These are phyloP conservation scores for Marchantia polymorpha DNA, from an alignment of 225 moss, liverwort and hornwort species.

Conservation along the genomic window DNA sequence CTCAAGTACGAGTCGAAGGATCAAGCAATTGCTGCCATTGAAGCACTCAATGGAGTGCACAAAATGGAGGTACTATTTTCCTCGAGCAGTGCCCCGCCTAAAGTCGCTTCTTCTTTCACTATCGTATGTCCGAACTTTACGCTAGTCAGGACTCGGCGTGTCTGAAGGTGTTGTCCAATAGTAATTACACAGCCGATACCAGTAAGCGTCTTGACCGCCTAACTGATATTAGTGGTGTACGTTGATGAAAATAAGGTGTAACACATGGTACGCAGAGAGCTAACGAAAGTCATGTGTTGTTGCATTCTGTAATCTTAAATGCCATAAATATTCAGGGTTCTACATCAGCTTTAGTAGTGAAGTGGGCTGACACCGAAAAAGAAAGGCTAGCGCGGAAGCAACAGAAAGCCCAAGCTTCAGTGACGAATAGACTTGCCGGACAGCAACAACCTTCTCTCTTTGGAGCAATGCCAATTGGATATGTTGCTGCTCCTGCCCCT, in stretches of 20 bases:
- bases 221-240: no score
- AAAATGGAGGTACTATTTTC: slow-evolving; percentile 72
- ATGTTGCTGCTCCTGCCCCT: slow-evolving; percentile 67
- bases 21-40: slow-evolving; percentile 82
- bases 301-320: background rate
- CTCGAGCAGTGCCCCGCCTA: background rate
- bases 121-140: no score
- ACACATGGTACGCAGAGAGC: no score
- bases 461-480: slow-evolving; percentile 89
- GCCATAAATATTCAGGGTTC: slow-evolving; percentile 47
- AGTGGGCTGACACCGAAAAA: slow-evolving; percentile 97
- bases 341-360: slow-evolving; percentile 82
- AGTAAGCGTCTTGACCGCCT: no score
- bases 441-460: slow-evolving; percentile 87
- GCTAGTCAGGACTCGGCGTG: no score
- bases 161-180: no score
- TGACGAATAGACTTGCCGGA: slow-evolving; percentile 70
- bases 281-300: no score
- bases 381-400: slow-evolving; percentile 89
- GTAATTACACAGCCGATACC: no score
- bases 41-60: slow-evolving; percentile 71
- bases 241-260: no score
- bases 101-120: no score
- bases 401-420: slow-evolving; percentile 81
- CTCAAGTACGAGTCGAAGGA: slow-evolving; percentile 89